These are phyloP conservation scores for Penicillium italicum DNA, from an alignment of 2,329 filamentous ascomycete genomes.

Conservation along the genomic window DNA sequence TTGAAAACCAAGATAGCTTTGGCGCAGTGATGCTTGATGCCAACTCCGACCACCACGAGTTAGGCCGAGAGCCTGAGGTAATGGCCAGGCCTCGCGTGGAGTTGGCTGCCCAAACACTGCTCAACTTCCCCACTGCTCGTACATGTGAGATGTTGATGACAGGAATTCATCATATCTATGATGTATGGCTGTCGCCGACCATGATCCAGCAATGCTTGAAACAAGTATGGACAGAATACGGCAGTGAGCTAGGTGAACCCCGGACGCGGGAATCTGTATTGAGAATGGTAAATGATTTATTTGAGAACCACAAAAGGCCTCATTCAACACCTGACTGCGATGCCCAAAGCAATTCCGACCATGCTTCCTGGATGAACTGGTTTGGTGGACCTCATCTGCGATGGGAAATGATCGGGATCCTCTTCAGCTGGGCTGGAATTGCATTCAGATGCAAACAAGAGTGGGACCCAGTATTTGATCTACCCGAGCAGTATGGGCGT, in stretches of 20 bases:
- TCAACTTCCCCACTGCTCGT: background rate
- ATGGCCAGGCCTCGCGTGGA: background rate
- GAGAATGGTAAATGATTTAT: background rate
- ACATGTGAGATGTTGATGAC: background rate
- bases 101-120: background rate
- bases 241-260: background rate
- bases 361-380: background rate
- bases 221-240: background rate
- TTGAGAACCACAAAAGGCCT: background rate
- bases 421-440: background rate
- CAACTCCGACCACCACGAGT: background rate
- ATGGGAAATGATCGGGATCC: constrained; percentile 1
- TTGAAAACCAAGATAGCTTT: background rate
- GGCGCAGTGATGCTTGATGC: background rate
- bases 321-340: background rate
- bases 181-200: background rate
- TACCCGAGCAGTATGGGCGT: background rate
- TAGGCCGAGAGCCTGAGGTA: background rate
- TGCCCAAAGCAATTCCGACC: background rate
- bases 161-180: background rate
- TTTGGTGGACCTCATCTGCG: background rate
- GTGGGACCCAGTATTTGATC: background rate
- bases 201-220: background rate
- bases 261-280: background rate
- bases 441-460: constrained; percentile 1